Evolutionary conservation across 2,329 filamentous ascomycete species (phyloP).

Genomic region (Cryphonectria nitschkei): DNA sequence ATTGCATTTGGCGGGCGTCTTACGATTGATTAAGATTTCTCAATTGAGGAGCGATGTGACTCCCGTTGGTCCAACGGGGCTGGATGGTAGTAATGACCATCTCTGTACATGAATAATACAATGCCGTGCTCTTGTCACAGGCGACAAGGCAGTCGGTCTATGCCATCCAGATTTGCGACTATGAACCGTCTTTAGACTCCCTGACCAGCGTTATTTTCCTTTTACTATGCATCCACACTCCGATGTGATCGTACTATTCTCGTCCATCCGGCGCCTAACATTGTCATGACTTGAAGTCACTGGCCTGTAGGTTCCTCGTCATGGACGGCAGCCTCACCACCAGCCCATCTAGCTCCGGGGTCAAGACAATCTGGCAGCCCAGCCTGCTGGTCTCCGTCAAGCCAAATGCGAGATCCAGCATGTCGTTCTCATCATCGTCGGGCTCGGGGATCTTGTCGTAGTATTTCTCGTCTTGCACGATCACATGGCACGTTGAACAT

Average conservation of each 20-base stretch:
- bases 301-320: slow-evolving; percentile 95
- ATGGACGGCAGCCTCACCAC: slow-evolving; percentile 85
- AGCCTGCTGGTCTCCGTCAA: slow-evolving; percentile 82
- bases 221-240: background rate
- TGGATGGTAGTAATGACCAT: slow-evolving; percentile 8
- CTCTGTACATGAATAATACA: slow-evolving; percentile 26
- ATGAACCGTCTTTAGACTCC: background rate
- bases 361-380: slow-evolving; percentile 92
- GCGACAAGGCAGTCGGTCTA: background rate
- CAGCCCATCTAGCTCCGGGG: slow-evolving; percentile 83
- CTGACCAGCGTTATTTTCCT: background rate
- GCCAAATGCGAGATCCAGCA: slow-evolving; percentile 89
- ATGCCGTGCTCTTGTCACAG: background rate
- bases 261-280: background rate
- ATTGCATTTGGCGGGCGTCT: slow-evolving; percentile 18
- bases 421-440: slow-evolving; percentile 79
- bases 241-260: background rate
- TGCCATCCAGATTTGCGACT: background rate
- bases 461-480: slow-evolving; percentile 72
- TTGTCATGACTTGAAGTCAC: slow-evolving; percentile 69
- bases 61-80: background rate
- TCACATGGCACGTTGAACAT: slow-evolving; percentile 91
- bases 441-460: slow-evolving; percentile 78
- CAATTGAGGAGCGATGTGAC: slow-evolving; percentile 19
- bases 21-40: slow-evolving; percentile 23